Evolutionary conservation across 1,284 basidiomycete species (phyloP).

Genomic region (Vanrija humicola): DNA sequence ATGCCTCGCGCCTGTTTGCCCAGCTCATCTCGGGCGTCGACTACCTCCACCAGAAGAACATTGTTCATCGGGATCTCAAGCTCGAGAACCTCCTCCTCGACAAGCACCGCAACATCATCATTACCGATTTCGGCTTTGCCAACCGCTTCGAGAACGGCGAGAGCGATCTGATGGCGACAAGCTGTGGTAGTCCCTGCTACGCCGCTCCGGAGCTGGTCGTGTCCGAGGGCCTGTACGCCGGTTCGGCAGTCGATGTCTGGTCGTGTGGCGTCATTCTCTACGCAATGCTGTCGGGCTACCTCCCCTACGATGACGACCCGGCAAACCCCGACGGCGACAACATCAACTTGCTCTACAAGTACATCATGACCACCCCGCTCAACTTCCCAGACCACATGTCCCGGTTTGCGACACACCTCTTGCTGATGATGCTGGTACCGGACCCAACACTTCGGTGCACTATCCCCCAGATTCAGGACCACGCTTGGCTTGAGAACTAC

Average conservation of each 20-base stretch:
- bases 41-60: slow-evolving; percentile 99
- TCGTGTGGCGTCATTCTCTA: slow-evolving; percentile 98
- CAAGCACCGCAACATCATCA: slow-evolving; percentile 96
- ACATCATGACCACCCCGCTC: slow-evolving; percentile 94
- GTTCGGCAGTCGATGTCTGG: slow-evolving; percentile 99
- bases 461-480: slow-evolving; percentile 70
- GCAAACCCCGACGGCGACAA: slow-evolving; percentile 98
- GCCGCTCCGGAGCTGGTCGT: slow-evolving; percentile 99
- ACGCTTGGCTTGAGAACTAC: slow-evolving; percentile 75
- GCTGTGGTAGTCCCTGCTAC: slow-evolving; percentile 96
- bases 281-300: slow-evolving; percentile 97
- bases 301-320: slow-evolving; percentile 99
- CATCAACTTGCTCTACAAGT: slow-evolving; percentile 99
- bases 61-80: slow-evolving; percentile 98
- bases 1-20: slow-evolving; percentile 93
- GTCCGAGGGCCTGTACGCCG: slow-evolving; percentile 93
- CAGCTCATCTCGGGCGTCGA: slow-evolving; percentile 98
- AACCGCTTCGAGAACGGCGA: slow-evolving; percentile 89
- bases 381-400: slow-evolving; percentile 93
- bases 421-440: slow-evolving; percentile 81
- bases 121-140: slow-evolving; percentile 99
- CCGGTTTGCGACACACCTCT: slow-evolving; percentile 65
- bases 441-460: slow-evolving; percentile 71
- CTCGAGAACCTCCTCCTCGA: slow-evolving; percentile 97
- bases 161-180: slow-evolving; percentile 98